Base-by-base conservation (phyloP, 805 yeast species). In the Candida germanica region DNA sequence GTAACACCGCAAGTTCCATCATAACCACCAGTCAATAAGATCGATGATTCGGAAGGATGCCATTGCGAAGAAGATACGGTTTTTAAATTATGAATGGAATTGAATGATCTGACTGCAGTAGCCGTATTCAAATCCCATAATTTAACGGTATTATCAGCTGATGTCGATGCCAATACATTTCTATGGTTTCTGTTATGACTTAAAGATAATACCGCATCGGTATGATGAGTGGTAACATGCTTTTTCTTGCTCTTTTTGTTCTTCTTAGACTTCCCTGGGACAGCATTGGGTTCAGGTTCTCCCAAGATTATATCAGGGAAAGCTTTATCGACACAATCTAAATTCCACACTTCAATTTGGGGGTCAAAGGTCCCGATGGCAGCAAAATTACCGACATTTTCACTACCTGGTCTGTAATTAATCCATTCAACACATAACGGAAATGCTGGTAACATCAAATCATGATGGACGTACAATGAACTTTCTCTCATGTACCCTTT, bases 331-430 rank as follows among this genome's bases (percentile, higher is more conserved):
- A 91, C 70, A 45, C 83, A 80, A 58, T 93, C 98, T 52, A 93
- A 69, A 61, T 93, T 88, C 98, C 98, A 93, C 43, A 93, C 75
- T 64, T 93, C 98, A 60, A 93, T 91, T 55, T 85, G 94, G 26
- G 98, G 98, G 50, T 91, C 98, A 58, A 93, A 91, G 2, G 98
- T 86, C 56, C 98, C 98, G 46, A 93, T 71, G 10, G 98, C 98
- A 2, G 95, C 98, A 61, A 87, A 88, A 61, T 88, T 93, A 8
- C 95, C 96, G 20, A 79, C 64, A 42, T 77, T 74, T 12, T 32
- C 16, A 27, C 66, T 66, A 23, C 67, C 66, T 21, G 94, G 91
- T 43, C 69, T 73, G 58, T 74, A 84, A 59, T 87, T 84, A 44
- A 93, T 59, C 98, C 98, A 91, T 61, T 93, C 98, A 22, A 89